Base-by-base conservation (phyloP, 345 rosid genomes). In the Eucalyptus marginata region DNA sequence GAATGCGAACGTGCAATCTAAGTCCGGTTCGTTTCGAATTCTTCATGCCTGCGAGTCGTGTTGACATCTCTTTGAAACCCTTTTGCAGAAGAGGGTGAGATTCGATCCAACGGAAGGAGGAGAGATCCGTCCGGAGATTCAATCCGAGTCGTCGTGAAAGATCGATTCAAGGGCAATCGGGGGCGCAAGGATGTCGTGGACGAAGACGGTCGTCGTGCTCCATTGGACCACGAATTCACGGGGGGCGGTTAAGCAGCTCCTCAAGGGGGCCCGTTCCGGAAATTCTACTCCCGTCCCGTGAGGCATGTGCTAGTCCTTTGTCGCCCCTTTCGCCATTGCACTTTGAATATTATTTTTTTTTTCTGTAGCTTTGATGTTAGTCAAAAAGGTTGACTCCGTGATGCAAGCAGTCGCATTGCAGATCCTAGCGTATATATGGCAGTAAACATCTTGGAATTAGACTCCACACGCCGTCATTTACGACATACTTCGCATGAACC, bases 31-130 rank as follows among this genome's bases (percentile, higher is more conserved):
- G 68, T 62, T 13, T 40, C 25, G 7, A 76, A 56, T 49, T 13
- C 20, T n/a, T 36, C 76, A 52, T 52, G 22, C 31, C 44, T 10
- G 40, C 24, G 33, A 18, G 44, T 33, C 36, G 27, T 31, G 29
- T 86, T 25, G 20, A 49, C 59, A 68, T 3, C 36, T 86, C 6
- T 16, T 62, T 92, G 17, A 33, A 33, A 31, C 62, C 29, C 2
- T 86, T 31, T n/a, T 62, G 93, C 95, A 93, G 95, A 92, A 88
- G 47, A 90, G 89, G 33, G 94, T 93, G 86, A 92, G 91, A 87
- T 93, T 93, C 86, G 50, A 56, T 80, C 83, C 90, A 50, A 44
- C 64, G 25, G 90, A 81, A 86, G 89, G 88, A 49, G 92, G 87
- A 18, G 87, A 86, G 59, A 86, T 86, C 87, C 87, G 29, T 33